Conservation (phyloP, 208 protist species). For the Leishmania major region DNA sequence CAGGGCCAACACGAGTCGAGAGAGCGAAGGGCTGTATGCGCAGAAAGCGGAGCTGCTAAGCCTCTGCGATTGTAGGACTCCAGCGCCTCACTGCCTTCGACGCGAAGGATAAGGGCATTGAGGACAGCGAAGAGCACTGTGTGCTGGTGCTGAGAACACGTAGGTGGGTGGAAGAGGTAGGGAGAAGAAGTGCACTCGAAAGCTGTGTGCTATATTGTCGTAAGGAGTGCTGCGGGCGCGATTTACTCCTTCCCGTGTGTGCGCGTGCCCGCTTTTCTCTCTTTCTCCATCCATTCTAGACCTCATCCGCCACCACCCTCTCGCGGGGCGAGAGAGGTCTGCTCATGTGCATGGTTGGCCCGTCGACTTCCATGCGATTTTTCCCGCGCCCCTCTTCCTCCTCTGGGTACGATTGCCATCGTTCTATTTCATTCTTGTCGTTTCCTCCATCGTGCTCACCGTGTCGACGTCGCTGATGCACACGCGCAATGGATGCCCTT, state of each 20-base stretch:
- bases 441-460: not conserved
- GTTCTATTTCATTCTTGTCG: not conserved
- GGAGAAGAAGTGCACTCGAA: not conserved
- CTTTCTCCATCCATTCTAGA: not conserved
- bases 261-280: not conserved
- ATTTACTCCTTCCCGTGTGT: not conserved
- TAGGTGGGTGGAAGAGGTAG: not conserved
- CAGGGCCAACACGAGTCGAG: not conserved
- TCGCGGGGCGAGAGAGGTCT: no score
- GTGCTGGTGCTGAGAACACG: not conserved
- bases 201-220: not conserved
- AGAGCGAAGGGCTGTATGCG: not conserved
- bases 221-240: not conserved
- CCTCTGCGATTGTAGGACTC: no score
- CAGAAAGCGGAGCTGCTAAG: no score
- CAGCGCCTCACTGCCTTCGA: not conserved
- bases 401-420: not conserved
- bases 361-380: not conserved
- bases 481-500: not conserved
- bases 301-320: not conserved
- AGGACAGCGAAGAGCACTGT: not conserved
- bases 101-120: not conserved
- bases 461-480: not conserved
- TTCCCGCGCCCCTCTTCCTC: not conserved
- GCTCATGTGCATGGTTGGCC: not conserved